Conservation (phyloP, 1,284 basidiomycete genomes). For the Melanopsichium pennsylvanicum region DNA sequence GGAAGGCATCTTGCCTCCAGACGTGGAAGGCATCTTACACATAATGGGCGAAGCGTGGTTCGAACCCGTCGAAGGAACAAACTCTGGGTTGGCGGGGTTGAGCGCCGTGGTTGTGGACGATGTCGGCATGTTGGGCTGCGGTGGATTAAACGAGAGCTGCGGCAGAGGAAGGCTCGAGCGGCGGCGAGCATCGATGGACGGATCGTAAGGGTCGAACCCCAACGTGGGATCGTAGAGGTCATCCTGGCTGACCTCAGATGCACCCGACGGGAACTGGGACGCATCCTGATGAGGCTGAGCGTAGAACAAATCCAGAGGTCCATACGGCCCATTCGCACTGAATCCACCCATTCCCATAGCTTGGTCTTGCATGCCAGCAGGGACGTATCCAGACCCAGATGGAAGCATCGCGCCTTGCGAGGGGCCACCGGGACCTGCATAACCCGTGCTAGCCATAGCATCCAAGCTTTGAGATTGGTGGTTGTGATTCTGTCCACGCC, state of each 20-base stretch:
- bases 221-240: slow-evolving; percentile 44
- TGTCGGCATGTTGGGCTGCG: slow-evolving; percentile 11
- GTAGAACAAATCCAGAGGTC: slow-evolving; percentile 20
- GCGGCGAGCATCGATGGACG: slow-evolving; percentile 33
- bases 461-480: slow-evolving; percentile 22
- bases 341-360: slow-evolving; percentile 23
- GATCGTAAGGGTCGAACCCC: slow-evolving; percentile 44
- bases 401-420: slow-evolving; percentile 20
- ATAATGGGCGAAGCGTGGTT: slow-evolving; percentile 39
- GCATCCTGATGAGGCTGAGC: slow-evolving; percentile 9
- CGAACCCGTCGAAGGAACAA: slow-evolving; percentile 46
- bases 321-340: slow-evolving; percentile 9
- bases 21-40: slow-evolving; percentile 13
- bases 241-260: slow-evolving; percentile 39
- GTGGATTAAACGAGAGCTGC: slow-evolving; percentile 15
- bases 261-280: slow-evolving; percentile 26
- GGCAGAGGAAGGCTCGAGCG: slow-evolving; percentile 42
- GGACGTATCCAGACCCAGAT: slow-evolving; percentile 8
- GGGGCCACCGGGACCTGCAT: slow-evolving; percentile 6
- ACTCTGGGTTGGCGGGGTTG: slow-evolving; percentile 53
- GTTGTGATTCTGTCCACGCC: slow-evolving; percentile 23
- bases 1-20: neutral
- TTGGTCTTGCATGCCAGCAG: slow-evolving; percentile 19
- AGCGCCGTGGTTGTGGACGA: slow-evolving; percentile 21
- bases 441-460: slow-evolving; percentile 15